phyloP scores from a whole-genome alignment of 23 red algal genomes.

The Gracilaria domingensis region DNA sequence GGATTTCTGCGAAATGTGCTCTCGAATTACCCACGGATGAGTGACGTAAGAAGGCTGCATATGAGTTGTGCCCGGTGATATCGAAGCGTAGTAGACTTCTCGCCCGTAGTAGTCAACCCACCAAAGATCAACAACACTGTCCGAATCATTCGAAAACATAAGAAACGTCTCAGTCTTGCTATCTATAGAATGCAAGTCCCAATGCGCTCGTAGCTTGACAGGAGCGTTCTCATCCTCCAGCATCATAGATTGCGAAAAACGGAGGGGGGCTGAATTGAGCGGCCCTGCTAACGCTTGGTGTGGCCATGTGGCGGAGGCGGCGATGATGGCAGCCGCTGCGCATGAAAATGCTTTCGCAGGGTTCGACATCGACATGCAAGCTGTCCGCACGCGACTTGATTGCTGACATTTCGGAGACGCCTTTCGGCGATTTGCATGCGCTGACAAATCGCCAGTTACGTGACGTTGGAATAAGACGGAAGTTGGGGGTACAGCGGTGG shows the following conservation, averaged over 20 bases:
- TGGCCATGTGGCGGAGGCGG: not conserved
- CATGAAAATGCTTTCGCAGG: constrained; percentile 7
- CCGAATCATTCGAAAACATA: constrained; percentile 76
- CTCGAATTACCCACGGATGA: constrained; percentile 73
- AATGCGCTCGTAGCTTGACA: constrained; percentile 40
- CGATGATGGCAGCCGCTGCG: constrained; percentile 21
- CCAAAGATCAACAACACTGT: constrained; percentile 71
- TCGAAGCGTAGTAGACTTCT: constrained; percentile 71
- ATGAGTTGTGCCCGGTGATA: constrained; percentile 53
- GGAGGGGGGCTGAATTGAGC: constrained; percentile 56
- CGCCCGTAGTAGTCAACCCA: constrained; percentile 76
- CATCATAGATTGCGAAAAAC: constrained; percentile 55
- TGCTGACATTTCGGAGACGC: not conserved
- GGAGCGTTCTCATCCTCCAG: constrained; percentile 28
- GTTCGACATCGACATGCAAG: not conserved
- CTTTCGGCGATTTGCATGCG: not conserved
- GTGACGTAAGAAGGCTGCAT: constrained; percentile 73
- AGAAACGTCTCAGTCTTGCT: constrained; percentile 72
- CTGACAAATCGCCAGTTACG: not conserved
- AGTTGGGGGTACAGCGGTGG: not conserved
- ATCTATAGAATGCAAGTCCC: constrained; percentile 69
- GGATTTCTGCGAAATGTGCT: constrained; percentile 68
- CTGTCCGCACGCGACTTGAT: not conserved
- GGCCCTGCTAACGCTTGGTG: not conserved
- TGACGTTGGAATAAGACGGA: not conserved